A percentile compares a stretch with the other conserved stretches of the same genome.
phyloP scores from a whole-genome alignment of 2,329 filamentous ascomycete species.

The Fonsecaea pugnacius region DNA sequence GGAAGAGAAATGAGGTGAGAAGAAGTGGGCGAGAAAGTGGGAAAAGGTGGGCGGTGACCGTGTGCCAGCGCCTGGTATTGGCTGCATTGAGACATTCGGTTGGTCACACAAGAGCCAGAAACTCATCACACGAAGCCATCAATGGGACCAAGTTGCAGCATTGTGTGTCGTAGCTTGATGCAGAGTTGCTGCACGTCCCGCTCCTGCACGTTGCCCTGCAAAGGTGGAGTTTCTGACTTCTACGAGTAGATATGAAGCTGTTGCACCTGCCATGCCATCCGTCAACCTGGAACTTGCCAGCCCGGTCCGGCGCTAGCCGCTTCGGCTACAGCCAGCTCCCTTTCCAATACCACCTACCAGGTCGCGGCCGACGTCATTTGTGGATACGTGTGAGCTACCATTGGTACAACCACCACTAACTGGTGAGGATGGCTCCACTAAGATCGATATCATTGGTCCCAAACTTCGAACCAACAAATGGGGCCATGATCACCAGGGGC shows the following conservation, averaged over 20 bases:
- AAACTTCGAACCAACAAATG: neutral
- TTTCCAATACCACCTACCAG: neutral
- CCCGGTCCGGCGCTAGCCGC: conserved; percentile 22
- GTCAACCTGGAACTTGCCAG: conserved; percentile 9
- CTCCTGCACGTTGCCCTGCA: conserved; percentile 15
- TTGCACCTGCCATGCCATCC: neutral
- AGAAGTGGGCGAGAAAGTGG: conserved; percentile 18
- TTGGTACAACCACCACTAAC: too few species aligned
- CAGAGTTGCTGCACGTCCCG: conserved; percentile 12
- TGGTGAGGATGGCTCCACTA: neutral
- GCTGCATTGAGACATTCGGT: neutral
- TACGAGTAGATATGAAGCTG: too few species aligned
- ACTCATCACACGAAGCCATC: neutral
- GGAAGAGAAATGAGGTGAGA: conserved; percentile 21
- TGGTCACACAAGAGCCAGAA: conserved; percentile 7
- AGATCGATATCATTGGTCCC: conserved; percentile 10
- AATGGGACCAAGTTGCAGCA: conserved; percentile 7
- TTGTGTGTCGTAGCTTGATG: conserved; percentile 10
- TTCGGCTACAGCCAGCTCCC: conserved; percentile 17
- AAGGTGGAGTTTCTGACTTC: too few species aligned
- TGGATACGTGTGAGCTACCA: neutral
- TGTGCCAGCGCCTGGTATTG: conserved; percentile 8
- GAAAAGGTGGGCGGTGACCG: conserved; percentile 19
- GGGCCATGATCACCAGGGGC: conserved; percentile 28
- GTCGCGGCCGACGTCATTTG: neutral